Percentiles rank a stretch among this genome's conserved stretches.
phyloP scores from a whole-genome alignment of 345 rosid genomes.

The Chamaenerion angustifolium region DNA sequence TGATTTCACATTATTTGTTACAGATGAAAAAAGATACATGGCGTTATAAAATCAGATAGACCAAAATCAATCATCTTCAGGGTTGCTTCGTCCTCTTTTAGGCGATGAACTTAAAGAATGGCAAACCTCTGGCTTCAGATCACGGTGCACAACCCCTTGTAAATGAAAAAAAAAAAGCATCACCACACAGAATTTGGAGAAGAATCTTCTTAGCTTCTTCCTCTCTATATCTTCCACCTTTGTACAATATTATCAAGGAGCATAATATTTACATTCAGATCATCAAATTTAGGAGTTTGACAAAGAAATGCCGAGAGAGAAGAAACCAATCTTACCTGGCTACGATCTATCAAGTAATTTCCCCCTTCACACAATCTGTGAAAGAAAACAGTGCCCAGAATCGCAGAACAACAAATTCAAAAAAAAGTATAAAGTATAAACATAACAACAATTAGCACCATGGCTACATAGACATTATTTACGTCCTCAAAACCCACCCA shows the following conservation, averaged over 20 bases:
- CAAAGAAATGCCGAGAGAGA: no score
- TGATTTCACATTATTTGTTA: no score
- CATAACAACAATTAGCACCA: constrained; percentile 3
- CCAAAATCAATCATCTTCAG: constrained; percentile 94
- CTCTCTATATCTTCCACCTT: constrained; percentile 88
- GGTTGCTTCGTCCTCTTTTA: constrained; percentile 50
- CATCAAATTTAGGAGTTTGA: no score
- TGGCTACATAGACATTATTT: constrained; percentile 62
- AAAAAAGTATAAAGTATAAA: neutral
- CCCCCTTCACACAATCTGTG: constrained; percentile 96
- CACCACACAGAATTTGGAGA: constrained; percentile 61
- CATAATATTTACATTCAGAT: neutral
- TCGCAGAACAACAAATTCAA: neutral
- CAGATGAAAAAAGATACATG: constrained; percentile 30
- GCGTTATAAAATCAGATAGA: constrained; percentile 58
- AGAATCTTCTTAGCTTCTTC: constrained; percentile 72
- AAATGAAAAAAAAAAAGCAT: constrained; percentile 86
- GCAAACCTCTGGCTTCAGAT: constrained; percentile 81
- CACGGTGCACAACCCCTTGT: constrained; percentile 95
- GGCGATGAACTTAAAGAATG: neutral
- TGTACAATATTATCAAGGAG: constrained; percentile 14
- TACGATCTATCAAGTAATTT: constrained; percentile 72
- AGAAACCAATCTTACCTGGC: constrained; percentile 36
- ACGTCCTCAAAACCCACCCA: constrained; percentile 78
- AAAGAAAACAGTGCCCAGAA: constrained; percentile 8